Conservation (phyloP, 148 eudicot genomes). For the Vaccinium myrtillus region DNA sequence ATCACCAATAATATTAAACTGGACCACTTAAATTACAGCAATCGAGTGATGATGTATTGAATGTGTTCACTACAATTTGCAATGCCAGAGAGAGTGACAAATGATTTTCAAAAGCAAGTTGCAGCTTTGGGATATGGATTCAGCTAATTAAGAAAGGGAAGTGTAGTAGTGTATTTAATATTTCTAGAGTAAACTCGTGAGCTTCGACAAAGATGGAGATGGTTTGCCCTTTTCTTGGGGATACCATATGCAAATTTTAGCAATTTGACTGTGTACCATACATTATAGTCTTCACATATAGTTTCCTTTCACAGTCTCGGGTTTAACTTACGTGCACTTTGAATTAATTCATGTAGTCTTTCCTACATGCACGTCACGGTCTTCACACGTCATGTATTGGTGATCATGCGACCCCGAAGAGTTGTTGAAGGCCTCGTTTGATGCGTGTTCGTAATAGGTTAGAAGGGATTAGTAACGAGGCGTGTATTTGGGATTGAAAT, state of each 20-base stretch:
- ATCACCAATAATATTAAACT: neutral
- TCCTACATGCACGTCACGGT: too few species aligned
- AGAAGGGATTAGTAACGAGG: neutral
- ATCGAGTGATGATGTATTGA: neutral
- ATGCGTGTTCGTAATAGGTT: neutral
- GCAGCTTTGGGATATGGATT: neutral
- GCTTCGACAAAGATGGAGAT: neutral
- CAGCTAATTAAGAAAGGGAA: neutral
- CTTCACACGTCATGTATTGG: too few species aligned
- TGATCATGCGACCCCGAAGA: neutral
- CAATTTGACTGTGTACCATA: neutral
- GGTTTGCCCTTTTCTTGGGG: slow-evolving; percentile 5
- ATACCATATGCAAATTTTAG: neutral
- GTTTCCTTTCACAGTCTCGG: neutral
- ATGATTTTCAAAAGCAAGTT: neutral
- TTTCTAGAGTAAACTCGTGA: neutral
- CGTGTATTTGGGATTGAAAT: neutral
- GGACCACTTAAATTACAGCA: neutral
- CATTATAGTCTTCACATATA: too few species aligned
- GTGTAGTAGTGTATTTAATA: neutral
- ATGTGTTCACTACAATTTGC: neutral
- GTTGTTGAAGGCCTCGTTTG: neutral
- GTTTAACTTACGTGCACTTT: neutral
- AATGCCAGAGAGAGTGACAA: neutral
- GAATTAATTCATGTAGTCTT: neutral